Percentiles rank a stretch among this genome's conserved stretches.
Evolutionary conservation across 2,329 filamentous ascomycete genomes (phyloP).

Genomic region (Paecilomyces fulvus): DNA sequence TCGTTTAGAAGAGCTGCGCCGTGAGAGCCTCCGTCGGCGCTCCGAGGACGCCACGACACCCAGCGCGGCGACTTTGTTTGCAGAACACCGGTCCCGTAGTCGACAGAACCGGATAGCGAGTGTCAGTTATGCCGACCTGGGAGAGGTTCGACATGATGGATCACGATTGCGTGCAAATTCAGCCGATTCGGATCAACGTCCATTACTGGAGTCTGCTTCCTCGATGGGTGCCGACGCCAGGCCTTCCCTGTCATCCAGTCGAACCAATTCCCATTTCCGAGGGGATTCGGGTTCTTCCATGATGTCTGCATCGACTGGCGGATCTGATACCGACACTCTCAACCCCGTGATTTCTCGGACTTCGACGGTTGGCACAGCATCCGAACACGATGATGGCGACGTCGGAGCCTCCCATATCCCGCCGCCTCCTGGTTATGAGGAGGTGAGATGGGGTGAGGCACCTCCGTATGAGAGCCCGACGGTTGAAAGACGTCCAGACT

Average conservation of each 20-base stretch:
- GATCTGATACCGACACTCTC: constrained; percentile 21
- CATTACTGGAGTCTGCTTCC: constrained; percentile 33
- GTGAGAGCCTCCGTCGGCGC: constrained; percentile 43
- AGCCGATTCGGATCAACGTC: constrained; percentile 39
- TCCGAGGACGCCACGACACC: constrained; percentile 25
- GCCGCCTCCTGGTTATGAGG: constrained; percentile 35
- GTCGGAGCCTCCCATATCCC: constrained; percentile 26
- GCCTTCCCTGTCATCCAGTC: constrained; percentile 18
- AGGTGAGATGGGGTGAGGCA: constrained; percentile 35
- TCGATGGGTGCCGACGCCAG: constrained; percentile 21
- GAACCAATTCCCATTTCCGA: constrained; percentile 20
- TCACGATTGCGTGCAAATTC: constrained; percentile 40
- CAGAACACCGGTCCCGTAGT: constrained; percentile 36
- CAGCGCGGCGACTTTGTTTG: constrained; percentile 29
- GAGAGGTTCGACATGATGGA: constrained; percentile 42
- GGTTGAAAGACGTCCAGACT: constrained; percentile 8
- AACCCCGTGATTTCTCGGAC: constrained; percentile 20
- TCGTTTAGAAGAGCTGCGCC: constrained; percentile 56
- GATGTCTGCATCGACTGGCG: constrained; percentile 20
- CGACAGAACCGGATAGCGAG: constrained; percentile 39
- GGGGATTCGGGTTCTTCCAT: constrained; percentile 29
- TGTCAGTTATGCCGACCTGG: constrained; percentile 40
- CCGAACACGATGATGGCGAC: constrained; percentile 24
- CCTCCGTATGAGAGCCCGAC: constrained; percentile 30
- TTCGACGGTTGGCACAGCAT: constrained; percentile 13